Conservation (phyloP, 2,329 filamentous ascomycete genomes). For the Fusarium torreyae region DNA sequence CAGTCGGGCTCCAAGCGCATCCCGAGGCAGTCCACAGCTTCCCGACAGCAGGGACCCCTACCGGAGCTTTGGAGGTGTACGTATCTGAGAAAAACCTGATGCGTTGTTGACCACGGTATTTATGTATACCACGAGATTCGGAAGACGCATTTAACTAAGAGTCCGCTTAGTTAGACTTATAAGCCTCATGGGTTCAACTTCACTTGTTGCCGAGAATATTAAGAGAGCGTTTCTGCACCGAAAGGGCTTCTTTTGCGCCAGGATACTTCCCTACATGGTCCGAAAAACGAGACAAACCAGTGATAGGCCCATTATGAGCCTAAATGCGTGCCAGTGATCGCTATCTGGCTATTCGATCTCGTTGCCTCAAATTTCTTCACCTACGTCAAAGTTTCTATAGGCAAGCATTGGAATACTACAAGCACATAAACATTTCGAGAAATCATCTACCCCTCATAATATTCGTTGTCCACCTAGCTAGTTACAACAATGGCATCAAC, state of each 20-base stretch:
- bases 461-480: neutral
- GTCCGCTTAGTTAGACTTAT: neutral
- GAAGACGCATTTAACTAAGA: conserved; percentile 5
- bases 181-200: neutral
- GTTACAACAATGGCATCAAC: conserved; percentile 14
- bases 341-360: neutral
- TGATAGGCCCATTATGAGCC: conserved; percentile 5
- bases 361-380: neutral
- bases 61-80: conserved; percentile 6
- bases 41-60: conserved; percentile 2
- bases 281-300: too few relatives aligned
- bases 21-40: conserved; percentile 37
- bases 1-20: conserved; percentile 37
- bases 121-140: neutral
- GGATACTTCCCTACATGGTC: neutral
- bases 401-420: too few relatives aligned
- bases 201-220: neutral
- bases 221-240: neutral
- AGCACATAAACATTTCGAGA: neutral
- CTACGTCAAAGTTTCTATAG: neutral
- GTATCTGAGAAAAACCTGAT: neutral
- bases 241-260: neutral
- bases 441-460: neutral
- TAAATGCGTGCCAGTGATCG: neutral
- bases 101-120: neutral